A percentile compares a stretch with the other conserved stretches of the same genome.
These are phyloP conservation scores for Fusarium xylarioides DNA, from an alignment of 2,329 filamentous ascomycete genomes.

Conservation along the genomic window DNA sequence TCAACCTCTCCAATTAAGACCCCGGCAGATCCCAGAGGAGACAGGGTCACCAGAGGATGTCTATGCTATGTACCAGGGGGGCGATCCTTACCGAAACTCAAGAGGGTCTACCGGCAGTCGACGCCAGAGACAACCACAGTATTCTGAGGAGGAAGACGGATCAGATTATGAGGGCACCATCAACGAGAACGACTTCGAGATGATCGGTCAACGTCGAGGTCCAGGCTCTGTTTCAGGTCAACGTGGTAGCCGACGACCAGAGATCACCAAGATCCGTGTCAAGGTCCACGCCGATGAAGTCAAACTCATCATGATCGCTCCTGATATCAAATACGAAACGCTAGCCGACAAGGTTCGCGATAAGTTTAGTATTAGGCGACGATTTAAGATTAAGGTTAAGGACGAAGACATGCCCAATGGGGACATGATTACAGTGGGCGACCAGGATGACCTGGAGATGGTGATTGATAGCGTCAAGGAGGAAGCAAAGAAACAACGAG, in stretches of 20 bases:
- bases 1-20: slow-evolving; percentile 43
- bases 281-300: slow-evolving; percentile 95
- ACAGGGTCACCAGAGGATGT: slow-evolving; percentile 73
- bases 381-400: slow-evolving; percentile 88
- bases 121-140: slow-evolving; percentile 62
- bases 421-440: slow-evolving; percentile 96
- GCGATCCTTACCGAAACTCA: slow-evolving; percentile 49
- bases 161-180: slow-evolving; percentile 73
- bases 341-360: slow-evolving; percentile 82
- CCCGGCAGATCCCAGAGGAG: slow-evolving; percentile 56
- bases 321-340: slow-evolving; percentile 77
- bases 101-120: slow-evolving; percentile 47
- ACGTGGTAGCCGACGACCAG: slow-evolving; percentile 67
- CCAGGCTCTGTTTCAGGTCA: slow-evolving; percentile 59
- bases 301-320: slow-evolving; percentile 87
- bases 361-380: slow-evolving; percentile 81
- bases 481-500: slow-evolving; percentile 74
- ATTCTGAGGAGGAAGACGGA: slow-evolving; percentile 84
- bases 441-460: slow-evolving; percentile 96
- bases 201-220: slow-evolving; percentile 66
- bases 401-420: slow-evolving; percentile 80
- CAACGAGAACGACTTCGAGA: slow-evolving; percentile 83
- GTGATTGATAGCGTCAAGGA: slow-evolving; percentile 76
- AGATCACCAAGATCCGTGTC: slow-evolving; percentile 82
- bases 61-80: slow-evolving; percentile 69